Evolutionary conservation across 139 green algal species (phyloP), one percentile per base, ranked within the genome.

Genomic region (Volvox reticuliferus): DNA sequence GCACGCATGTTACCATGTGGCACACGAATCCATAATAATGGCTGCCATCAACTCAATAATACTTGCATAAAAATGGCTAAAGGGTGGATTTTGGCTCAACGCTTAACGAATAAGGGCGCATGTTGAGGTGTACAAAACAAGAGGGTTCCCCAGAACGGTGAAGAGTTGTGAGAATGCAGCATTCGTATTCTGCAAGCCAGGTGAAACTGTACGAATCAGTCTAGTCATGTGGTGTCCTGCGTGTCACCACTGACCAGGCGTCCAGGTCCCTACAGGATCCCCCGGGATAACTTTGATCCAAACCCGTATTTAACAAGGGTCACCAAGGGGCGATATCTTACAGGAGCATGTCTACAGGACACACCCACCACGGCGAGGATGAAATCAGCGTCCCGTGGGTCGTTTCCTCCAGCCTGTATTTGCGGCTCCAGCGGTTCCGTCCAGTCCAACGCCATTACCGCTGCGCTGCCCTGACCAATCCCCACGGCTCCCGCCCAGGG

Each of bases 331-430:
- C 16, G 16, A 9, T 73, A 28, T 24, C 65, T 16, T 24, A 28
- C 9, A 24, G 6, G 21, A 73, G 65, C 65, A 24, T 28, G 21
- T 12, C 65, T 16, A 73, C 21, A 30, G 65, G 65, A 12, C 65
- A 32, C 17, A 18, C 71, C 35, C 35, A 90, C 86, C 86, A 88
- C 91, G 30, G 93, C 93, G 22, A 95, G 35, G 21, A 95, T 79
- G 18, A 94, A 61, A 22, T 95, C 91, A 13, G 89, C 89, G 13
- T 89, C 82, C 65, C 82, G 73, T 68, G 89, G 86, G 24, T 88
- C 82, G 32, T 75, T 85, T 37, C 86, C 91, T 13, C n/a, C 85
- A 21, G 32, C 21, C 62, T n/a, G 26, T 30, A 91, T 79, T 50
- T 86, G 68, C 22, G 30, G 16, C 21, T 67, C 82, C 24, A 83